Conservation (phyloP, 2,329 filamentous ascomycete genomes). For the Westerdykella aurantiaca region DNA sequence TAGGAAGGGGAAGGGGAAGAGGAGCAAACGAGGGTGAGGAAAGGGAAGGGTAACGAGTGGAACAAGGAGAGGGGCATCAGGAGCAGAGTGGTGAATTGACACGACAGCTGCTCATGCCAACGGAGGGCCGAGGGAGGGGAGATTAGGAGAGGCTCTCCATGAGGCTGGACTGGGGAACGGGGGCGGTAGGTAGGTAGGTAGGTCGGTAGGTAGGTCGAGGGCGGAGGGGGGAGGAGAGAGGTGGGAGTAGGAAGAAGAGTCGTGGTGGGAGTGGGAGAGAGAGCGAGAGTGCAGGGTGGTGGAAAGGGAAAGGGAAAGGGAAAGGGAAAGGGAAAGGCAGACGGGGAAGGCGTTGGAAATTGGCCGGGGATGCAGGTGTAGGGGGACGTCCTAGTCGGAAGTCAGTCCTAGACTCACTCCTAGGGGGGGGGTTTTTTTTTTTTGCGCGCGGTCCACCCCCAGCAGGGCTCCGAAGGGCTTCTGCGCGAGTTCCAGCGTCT, state of each 20-base stretch:
- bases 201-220: constrained; percentile 14
- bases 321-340: not conserved
- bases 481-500: too few species aligned
- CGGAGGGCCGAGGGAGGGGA: constrained; percentile 13
- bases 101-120: constrained; percentile 23
- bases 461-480: too few species aligned
- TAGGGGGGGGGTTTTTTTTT: too few species aligned
- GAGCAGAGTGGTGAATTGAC: constrained; percentile 9
- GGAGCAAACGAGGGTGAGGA: constrained; percentile 27
- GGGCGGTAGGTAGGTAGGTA: constrained; percentile 11
- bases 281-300: constrained; percentile 19
- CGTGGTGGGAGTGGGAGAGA: constrained; percentile 13
- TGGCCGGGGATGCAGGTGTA: constrained; percentile 12
- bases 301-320: constrained; percentile 3
- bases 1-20: constrained; percentile 8
- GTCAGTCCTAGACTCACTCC: too few species aligned
- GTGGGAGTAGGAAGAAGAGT: constrained; percentile 4
- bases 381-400: constrained; percentile 11
- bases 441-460: not conserved
- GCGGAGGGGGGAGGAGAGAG: constrained; percentile 14
- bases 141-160: constrained; percentile 18
- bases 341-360: constrained; percentile 12
- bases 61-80: constrained; percentile 23
- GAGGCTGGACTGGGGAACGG: constrained; percentile 19
- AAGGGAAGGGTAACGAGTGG: constrained; percentile 21